Evolutionary conservation across 1,139 yeast species (phyloP).

Genomic region (Wickerhamomyces sp.): DNA sequence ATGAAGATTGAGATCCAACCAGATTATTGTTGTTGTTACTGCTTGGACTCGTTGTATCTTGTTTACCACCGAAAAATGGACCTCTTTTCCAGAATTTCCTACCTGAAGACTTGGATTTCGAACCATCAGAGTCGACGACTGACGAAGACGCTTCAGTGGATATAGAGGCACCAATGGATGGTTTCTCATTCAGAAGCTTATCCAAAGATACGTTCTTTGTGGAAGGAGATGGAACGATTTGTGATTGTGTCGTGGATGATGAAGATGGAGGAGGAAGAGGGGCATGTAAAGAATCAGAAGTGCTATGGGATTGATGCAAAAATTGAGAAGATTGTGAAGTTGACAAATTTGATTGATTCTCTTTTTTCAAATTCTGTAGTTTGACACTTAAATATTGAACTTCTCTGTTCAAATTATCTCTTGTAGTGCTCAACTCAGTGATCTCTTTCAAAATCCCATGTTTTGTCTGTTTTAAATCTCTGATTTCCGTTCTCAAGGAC

Average conservation of each 20-base stretch:
- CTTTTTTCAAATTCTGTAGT: slow-evolving; percentile 11
- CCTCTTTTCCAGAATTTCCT: slow-evolving; percentile 47
- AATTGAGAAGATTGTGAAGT: neutral
- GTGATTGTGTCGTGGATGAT: neutral
- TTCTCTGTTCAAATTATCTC: slow-evolving; percentile 16
- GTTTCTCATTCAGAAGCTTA: neutral
- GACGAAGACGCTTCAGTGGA: slow-evolving; percentile 2
- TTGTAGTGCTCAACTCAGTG: slow-evolving; percentile 30
- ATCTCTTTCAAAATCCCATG: slow-evolving; percentile 38
- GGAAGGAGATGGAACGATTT: neutral
- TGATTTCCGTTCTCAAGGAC: slow-evolving; percentile 28
- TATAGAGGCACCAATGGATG: neutral
- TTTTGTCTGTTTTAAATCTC: slow-evolving; percentile 32
- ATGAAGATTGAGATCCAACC: slow-evolving; percentile 17
- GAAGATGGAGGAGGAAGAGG: neutral
- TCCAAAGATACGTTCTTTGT: neutral
- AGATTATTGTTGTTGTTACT: slow-evolving; percentile 7
- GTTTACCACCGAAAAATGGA: slow-evolving; percentile 8
- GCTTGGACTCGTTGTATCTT: neutral
- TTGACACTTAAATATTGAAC: slow-evolving; percentile 9
- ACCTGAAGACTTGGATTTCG: slow-evolving; percentile 26
- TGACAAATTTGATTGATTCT: neutral
- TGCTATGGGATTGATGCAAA: no score
- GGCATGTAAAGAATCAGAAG: no score
- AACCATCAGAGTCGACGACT: slow-evolving; percentile 12